A percentile compares a stretch with the other conserved stretches of the same genome.
phyloP scores from a whole-genome alignment of 139 green algal genomes.

The Chlorella sp. region DNA sequence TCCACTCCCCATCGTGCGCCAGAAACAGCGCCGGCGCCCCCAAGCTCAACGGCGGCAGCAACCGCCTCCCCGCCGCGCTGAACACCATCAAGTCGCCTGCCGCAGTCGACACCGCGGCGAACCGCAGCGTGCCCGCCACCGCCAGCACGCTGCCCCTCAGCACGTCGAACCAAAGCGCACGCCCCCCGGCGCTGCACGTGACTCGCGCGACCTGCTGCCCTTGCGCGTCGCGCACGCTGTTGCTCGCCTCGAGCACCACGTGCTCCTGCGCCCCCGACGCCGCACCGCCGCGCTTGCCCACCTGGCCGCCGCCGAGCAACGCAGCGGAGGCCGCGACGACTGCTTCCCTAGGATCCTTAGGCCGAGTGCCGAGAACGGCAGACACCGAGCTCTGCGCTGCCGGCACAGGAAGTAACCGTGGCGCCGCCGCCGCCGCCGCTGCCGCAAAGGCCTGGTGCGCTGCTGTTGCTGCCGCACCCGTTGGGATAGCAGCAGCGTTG shows the following conservation, averaged over 20 bases:
- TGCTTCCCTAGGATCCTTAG: too few relatives aligned
- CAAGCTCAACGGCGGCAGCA: slow-evolving; percentile 1
- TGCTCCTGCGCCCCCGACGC: too few relatives aligned
- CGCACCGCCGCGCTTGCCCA: too few relatives aligned
- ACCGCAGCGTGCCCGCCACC: neutral
- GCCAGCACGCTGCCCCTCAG: neutral
- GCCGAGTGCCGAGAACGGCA: too few relatives aligned
- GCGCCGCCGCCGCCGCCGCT: too few relatives aligned
- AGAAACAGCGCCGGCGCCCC: neutral
- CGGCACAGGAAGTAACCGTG: too few relatives aligned
- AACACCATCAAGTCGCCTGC: slow-evolving; percentile 48
- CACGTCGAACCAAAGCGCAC: neutral
- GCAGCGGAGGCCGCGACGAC: too few relatives aligned
- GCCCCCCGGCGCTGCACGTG: neutral
- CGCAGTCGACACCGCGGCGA: neutral
- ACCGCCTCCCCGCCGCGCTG: slow-evolving; percentile 9
- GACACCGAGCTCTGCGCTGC: too few relatives aligned
- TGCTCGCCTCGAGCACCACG: neutral
- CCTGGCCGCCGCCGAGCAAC: too few relatives aligned
- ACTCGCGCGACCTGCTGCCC: neutral
- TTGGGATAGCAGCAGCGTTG: too few relatives aligned
- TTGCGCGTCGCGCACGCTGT: neutral
- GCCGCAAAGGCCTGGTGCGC: too few relatives aligned
- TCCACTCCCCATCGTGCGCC: neutral
- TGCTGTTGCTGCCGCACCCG: too few relatives aligned